These are phyloP conservation scores for Oenanthe javanica DNA, from an alignment of 140 eudicot species.

Conservation along the genomic window DNA sequence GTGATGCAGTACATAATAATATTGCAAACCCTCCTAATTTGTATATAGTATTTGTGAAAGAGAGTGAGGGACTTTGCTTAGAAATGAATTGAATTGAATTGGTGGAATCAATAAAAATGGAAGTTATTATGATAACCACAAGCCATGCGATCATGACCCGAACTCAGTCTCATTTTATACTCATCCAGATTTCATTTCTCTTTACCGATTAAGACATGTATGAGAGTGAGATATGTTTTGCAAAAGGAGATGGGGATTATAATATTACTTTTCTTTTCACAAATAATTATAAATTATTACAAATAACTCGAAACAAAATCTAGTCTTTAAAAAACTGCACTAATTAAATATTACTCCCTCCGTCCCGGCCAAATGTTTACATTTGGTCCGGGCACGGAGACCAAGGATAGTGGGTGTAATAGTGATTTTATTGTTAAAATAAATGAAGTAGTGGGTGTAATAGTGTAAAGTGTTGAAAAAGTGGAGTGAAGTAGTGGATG, in stretches of 20 bases:
- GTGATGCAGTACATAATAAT: background rate
- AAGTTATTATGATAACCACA: constrained; percentile 61
- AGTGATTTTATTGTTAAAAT: too few relatives aligned
- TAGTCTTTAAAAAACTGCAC: too few relatives aligned
- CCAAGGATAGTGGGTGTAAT: too few relatives aligned
- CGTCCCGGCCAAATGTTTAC: too few relatives aligned
- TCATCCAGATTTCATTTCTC: constrained; percentile 25
- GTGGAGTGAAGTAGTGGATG: too few relatives aligned
- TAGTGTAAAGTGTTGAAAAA: too few relatives aligned
- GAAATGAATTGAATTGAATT: constrained; percentile 19
- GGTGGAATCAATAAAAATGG: constrained; percentile 49
- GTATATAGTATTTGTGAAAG: constrained; percentile 17
- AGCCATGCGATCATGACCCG: constrained; percentile 39
- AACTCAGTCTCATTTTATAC: constrained; percentile 42
- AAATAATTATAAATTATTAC: too few relatives aligned
- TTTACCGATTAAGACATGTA: constrained; percentile 18
- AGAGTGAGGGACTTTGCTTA: constrained; percentile 47
- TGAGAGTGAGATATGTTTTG: background rate
- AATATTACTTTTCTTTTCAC: too few relatives aligned
- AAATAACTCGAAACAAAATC: too few relatives aligned
- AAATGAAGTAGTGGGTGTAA: too few relatives aligned
- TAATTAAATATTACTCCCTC: too few relatives aligned
- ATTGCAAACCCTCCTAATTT: background rate
- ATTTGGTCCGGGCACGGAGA: too few relatives aligned
- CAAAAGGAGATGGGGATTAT: background rate